Evolutionary conservation across 1,284 basidiomycete species (phyloP).

Genomic region (Spongispora temasekensis): DNA sequence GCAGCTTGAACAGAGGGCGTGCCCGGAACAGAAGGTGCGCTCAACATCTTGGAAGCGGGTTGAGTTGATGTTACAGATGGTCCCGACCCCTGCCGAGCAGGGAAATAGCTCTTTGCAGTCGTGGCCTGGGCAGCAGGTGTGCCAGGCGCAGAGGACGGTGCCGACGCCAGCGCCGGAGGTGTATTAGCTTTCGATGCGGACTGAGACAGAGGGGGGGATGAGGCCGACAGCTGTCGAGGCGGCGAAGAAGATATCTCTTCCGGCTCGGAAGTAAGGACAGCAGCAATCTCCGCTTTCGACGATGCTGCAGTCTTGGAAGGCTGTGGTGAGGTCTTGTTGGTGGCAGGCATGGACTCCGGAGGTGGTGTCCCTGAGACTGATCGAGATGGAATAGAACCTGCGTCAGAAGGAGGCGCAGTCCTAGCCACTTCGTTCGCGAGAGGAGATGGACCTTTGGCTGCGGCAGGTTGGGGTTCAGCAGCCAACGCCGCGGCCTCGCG

Average conservation of each 20-base stretch:
- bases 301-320: slow-evolving; percentile 7
- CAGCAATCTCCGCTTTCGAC: slow-evolving; percentile 11
- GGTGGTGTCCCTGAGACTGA: slow-evolving; percentile 20
- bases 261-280: slow-evolving; percentile 31
- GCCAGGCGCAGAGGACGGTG: slow-evolving; percentile 14
- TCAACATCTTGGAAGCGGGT: too few relatives aligned
- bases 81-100: too few relatives aligned
- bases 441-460: slow-evolving; percentile 30
- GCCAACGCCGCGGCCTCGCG: slow-evolving; percentile 46
- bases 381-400: slow-evolving; percentile 19
- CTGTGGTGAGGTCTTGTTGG: slow-evolving; percentile 12
- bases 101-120: too few relatives aligned
- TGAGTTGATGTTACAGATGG: too few relatives aligned
- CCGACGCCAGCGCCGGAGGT: slow-evolving; percentile 9
- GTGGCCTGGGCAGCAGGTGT: too few relatives aligned
- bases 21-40: too few relatives aligned
- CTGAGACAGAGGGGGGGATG: too few relatives aligned
- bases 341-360: slow-evolving; percentile 14
- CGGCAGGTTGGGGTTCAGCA: slow-evolving; percentile 24
- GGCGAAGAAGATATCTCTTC: too few relatives aligned
- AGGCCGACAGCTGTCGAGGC: too few relatives aligned
- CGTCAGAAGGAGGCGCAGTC: slow-evolving; percentile 15
- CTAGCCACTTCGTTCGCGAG: slow-evolving; percentile 28
- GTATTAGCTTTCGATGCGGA: too few relatives aligned
- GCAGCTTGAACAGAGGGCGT: too few relatives aligned